Evolutionary conservation across 352 stramenopile genomes (phyloP), one percentile per base, ranked within the genome.

Genomic region (Phytophthora pini): DNA sequence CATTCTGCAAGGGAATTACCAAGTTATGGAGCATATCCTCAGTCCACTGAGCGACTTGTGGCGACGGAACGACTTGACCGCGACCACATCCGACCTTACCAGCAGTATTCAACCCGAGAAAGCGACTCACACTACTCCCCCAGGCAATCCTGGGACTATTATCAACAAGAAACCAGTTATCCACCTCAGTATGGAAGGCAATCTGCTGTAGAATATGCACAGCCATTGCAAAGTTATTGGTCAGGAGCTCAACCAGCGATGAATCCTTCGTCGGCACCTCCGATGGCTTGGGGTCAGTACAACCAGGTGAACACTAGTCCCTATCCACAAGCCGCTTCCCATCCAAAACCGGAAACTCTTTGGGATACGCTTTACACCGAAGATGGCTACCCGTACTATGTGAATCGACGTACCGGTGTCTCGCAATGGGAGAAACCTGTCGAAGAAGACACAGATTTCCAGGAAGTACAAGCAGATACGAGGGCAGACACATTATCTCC

Each of bases 371-470:
- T 87, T 38, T 90, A 91, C 62, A 89, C 80, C 0, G 58, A 84
- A 41, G 79, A 95, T 44, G 87, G 87, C 4, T 91, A 95, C 45
- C 68, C 78, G 13, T 95, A 93, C 65, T 95, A 92, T 49, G 82
- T 94, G 13, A 88, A 93, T 66, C 72, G 70, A 62, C 49, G 48
- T 29, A 92, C 85, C 3, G 84, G 85, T 17, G 60, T 80, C 26
- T 95, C 87, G 1, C 87, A 93, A 54, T 95, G 85, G 87, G 87
- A 93, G 45, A 82, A 80, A n/a, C 84, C 87, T 32, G 2, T 34
- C 9, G 50, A 72, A 44, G 57, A 66, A 38, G 32, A 29, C 39
- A 26, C n/a, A 20, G 43, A n/a, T 39, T 10, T 39, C 34, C 54
- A 56, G 46, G 27, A 66, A 54, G 27, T 22, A 10, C 60, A 57